Base-by-base conservation (phyloP, 1,284 basidiomycete genomes). In the Sporisorium exsertum region DNA sequence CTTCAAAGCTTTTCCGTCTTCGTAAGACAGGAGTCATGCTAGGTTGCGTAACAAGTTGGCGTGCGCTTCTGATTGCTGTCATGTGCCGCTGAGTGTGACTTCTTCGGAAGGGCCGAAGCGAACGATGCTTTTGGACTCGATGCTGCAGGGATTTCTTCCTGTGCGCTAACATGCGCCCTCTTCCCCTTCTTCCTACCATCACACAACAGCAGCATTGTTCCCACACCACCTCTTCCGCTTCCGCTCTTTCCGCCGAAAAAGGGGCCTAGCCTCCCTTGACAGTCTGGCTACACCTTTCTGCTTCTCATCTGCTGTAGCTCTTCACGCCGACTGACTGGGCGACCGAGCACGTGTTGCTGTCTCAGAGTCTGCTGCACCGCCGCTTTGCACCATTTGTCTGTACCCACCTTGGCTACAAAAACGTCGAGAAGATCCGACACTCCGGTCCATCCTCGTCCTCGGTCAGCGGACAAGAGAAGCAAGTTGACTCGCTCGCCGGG, bases 11-110 rank as follows among this genome's bases (percentile, higher is more conserved):
- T 32, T 5, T 5, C 10, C 29, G 29, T n/a, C n/a, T n/a, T n/a
- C n/a, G 29, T 32, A 32, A 32, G 29, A n/a, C n/a, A n/a, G n/a
- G n/a, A n/a, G n/a, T n/a, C n/a, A n/a, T n/a, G n/a, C n/a, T n/a
- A n/a, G n/a, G n/a, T n/a, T n/a, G n/a, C n/a, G n/a, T n/a, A n/a
- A n/a, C n/a, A n/a, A n/a, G n/a, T n/a, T n/a, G n/a, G n/a, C n/a
- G n/a, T n/a, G n/a, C n/a, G n/a, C n/a, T 32, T 32, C 10, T 32
- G 29, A 32, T 32, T 47, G 45, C n/a, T 27, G 45, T 7, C 26
- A 26, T 27, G 45, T 47, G 45, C 24, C n/a, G 45, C 43, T 20
- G 43, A 27, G 32, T 49, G 47, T 40, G 37, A 40, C 37, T n/a
- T 2, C 18, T 40, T 40, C 47, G 47, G 18, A 32, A 49, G 18